phyloP scores from a whole-genome alignment of 768 basidiomycete genomes.

The Arthromyces matolae region DNA sequence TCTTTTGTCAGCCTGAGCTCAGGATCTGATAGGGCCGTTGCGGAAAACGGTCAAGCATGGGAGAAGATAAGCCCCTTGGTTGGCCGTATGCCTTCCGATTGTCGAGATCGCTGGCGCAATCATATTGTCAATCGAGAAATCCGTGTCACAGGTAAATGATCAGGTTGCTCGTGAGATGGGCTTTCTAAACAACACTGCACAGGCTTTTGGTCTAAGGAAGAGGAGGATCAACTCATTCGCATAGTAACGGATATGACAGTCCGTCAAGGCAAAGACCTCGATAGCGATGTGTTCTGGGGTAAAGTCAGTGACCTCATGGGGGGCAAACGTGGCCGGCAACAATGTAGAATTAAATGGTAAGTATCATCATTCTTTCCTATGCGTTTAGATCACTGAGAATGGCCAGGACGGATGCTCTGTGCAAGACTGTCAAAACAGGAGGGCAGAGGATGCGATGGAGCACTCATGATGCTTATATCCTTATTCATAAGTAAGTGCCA shows the following conservation, averaged over 20 bases:
- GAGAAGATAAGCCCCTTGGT: slow-evolving; percentile 70
- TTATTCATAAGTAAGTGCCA: slow-evolving; percentile 69
- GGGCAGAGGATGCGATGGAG: slow-evolving; percentile 73
- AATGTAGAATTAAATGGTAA: slow-evolving; percentile 87
- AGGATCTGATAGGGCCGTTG: slow-evolving; percentile 54
- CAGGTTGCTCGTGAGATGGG: background rate
- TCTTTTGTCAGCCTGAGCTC: background rate
- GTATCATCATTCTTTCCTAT: slow-evolving; percentile 1
- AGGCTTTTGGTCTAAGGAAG: slow-evolving; percentile 77
- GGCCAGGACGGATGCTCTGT: slow-evolving; percentile 71
- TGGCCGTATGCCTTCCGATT: slow-evolving; percentile 75
- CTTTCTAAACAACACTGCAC: background rate
- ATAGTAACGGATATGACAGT: slow-evolving; percentile 77
- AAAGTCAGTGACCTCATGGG: slow-evolving; percentile 76
- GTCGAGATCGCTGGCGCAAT: slow-evolving; percentile 83
- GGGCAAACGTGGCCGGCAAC: slow-evolving; percentile 69
- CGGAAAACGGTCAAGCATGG: slow-evolving; percentile 73
- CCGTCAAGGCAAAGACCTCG: slow-evolving; percentile 65
- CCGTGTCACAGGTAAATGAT: slow-evolving; percentile 49
- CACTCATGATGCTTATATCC: slow-evolving; percentile 70
- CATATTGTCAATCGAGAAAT: slow-evolving; percentile 67
- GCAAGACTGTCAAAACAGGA: slow-evolving; percentile 67
- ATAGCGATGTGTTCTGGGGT: slow-evolving; percentile 83
- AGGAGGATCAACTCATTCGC: slow-evolving; percentile 68
- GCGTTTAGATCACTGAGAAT: background rate